Evolutionary conservation across 768 basidiomycete species (phyloP).

Genomic region (Lactarius vividus): DNA sequence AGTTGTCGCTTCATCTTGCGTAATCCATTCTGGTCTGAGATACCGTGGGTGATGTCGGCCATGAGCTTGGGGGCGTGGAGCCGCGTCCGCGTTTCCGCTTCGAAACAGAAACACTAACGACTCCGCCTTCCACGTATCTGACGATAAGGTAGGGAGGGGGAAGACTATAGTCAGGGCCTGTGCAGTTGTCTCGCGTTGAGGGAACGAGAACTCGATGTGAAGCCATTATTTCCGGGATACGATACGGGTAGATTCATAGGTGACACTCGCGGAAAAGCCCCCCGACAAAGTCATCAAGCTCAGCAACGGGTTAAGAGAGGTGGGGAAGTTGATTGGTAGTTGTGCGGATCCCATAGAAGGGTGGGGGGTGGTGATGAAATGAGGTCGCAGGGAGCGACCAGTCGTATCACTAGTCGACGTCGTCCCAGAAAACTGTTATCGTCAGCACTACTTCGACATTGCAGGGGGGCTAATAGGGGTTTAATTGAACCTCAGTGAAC

Average conservation of each 20-base stretch:
- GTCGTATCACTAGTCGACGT: background rate
- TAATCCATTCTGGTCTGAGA: background rate
- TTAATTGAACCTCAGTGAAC: background rate
- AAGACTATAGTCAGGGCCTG: too few species aligned
- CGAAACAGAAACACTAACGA: too few species aligned
- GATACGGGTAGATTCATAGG: too few species aligned
- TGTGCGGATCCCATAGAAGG: background rate
- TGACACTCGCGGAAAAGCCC: too few species aligned
- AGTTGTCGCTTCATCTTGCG: too few species aligned
- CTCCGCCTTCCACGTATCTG: background rate
- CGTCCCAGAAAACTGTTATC: too few species aligned
- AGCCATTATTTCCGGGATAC: too few species aligned
- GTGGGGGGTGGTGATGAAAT: background rate
- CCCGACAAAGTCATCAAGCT: too few species aligned
- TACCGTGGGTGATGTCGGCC: background rate
- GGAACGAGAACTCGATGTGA: too few species aligned
- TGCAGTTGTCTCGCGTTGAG: too few species aligned
- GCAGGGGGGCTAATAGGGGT: background rate
- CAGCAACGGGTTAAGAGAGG: background rate
- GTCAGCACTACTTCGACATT: background rate
- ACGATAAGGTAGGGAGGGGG: too few species aligned
- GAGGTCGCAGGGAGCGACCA: background rate
- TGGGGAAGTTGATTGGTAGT: background rate
- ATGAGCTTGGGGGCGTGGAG: background rate
- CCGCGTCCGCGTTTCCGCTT: background rate